A percentile compares a stretch with the other conserved stretches of the same genome.
Conservation (phyloP, 2,329 filamentous ascomycete species). For the Stagonosporopsis vannaccii region DNA sequence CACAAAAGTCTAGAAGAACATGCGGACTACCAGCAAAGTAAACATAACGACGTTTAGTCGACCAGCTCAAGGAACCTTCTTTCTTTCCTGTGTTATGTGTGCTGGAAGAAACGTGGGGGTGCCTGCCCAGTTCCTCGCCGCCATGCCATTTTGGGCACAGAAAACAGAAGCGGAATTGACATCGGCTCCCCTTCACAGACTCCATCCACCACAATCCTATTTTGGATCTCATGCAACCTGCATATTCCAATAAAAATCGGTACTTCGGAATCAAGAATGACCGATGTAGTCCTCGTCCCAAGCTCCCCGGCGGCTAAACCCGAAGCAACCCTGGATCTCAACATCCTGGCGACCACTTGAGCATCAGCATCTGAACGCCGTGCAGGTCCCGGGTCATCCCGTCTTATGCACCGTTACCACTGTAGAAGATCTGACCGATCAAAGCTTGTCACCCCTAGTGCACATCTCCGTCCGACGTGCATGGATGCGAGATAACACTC, state of each 20-base stretch:
- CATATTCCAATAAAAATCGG: neutral
- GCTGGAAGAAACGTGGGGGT: no score
- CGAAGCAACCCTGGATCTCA: neutral
- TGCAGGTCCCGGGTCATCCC: neutral
- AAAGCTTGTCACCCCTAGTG: neutral
- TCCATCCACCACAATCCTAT: neutral
- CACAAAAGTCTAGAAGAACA: no score
- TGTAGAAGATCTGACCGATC: neutral
- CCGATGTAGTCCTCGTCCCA: neutral
- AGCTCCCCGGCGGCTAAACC: neutral
- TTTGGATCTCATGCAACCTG: neutral
- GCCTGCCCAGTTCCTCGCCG: neutral
- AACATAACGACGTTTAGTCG: no score
- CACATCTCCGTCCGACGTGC: neutral
- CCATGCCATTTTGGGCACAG: neutral
- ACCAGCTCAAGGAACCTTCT: no score
- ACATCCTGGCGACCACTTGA: neutral
- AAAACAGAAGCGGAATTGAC: neutral
- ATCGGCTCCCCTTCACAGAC: neutral
- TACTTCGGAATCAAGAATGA: neutral
- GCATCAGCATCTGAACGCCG: neutral
- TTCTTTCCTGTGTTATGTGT: no score
- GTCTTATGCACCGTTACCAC: neutral
- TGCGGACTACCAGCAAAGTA: no score
- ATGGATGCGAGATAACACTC: neutral